These are phyloP conservation scores for Termitomyces sp. DNA, from an alignment of 768 basidiomycete species.

Conservation along the genomic window DNA sequence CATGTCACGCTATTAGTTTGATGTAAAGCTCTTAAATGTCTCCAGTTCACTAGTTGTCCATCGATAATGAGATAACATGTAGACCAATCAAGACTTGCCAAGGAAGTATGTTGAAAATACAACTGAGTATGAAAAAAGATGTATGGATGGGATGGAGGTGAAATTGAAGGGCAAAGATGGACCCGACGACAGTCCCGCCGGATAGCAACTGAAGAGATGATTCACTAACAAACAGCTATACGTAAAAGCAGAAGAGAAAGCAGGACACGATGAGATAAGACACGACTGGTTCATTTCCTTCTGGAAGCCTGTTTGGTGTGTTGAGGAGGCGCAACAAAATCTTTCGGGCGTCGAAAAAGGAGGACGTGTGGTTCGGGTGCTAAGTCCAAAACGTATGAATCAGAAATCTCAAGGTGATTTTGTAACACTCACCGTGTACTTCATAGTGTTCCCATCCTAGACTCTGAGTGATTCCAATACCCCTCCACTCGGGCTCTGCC, in stretches of 20 bases:
- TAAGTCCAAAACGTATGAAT: constrained; percentile 21
- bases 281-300: constrained; percentile 31
- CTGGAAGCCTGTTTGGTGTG: constrained; percentile 28
- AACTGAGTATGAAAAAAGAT: not conserved
- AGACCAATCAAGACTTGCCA: not conserved
- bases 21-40: not conserved
- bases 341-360: constrained; percentile 80
- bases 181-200: not conserved
- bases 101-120: not conserved
- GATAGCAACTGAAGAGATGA: constrained; percentile 4
- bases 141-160: not conserved
- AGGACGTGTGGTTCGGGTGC: constrained; percentile 93
- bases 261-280: not conserved
- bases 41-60: too few relatives aligned
- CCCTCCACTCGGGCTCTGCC: constrained; percentile 88
- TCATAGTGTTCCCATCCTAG: constrained; percentile 97
- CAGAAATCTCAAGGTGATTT: not conserved
- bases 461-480: constrained; percentile 94
- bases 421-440: constrained; percentile 68
- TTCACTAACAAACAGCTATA: constrained; percentile 4
- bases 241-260: constrained; percentile 1
- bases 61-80: not conserved
- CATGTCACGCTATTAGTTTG: constrained; percentile 42
- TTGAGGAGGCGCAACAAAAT: constrained; percentile 53
- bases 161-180: not conserved